Base-by-base conservation (phyloP, 2,329 filamentous ascomycete species). In the Hypoxylon sp. region DNA sequence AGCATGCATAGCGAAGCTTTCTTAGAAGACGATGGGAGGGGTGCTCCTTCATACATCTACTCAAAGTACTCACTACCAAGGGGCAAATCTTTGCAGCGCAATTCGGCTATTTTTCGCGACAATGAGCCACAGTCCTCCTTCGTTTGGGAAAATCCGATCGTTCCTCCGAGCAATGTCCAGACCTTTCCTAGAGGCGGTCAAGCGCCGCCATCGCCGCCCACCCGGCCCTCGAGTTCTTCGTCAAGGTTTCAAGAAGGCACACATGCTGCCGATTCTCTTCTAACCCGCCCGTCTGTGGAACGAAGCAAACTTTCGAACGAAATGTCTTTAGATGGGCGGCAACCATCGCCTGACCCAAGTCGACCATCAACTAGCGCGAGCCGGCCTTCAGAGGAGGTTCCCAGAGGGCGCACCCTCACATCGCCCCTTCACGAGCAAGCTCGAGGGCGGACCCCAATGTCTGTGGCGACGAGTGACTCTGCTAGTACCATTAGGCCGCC, bases 51-150 rank as follows among this genome's bases (percentile, higher is more conserved):
- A 0, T 97, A 97, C 76, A 91, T 92, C 14, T 96, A 97, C 76
- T 90, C 93, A 6, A 96, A 92, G 65, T 97, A 94, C 74, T 83
- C 87, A 1, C 83, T 98, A 29, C 95, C 96, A 0, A 88, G 95
- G 66, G 95, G 95, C 12, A 92, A 96, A 76, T 85, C 86, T 32
- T 79, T 96, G 5, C 90, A 96, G 66, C 86, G 93, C 63, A 85
- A 88, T 39, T 90, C 90, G 1, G 77, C 85, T 11, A 82, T 88
- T 11, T 85, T 88, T 61, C 81, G 84, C 9, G 88, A 90, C 63
- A 79, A 80, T 14, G 81, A 84, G 27, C 81, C 82, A 0, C 81
- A 78, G 21, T 76, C 84, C 2, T 84, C 89, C 63, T 88, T 88
- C 68, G 84, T 86, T 21, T 92, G 88, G 88, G 87, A 93, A 67